Evolutionary conservation across 1,139 yeast species (phyloP).

Genomic region (Geotrichum aggregatum): DNA sequence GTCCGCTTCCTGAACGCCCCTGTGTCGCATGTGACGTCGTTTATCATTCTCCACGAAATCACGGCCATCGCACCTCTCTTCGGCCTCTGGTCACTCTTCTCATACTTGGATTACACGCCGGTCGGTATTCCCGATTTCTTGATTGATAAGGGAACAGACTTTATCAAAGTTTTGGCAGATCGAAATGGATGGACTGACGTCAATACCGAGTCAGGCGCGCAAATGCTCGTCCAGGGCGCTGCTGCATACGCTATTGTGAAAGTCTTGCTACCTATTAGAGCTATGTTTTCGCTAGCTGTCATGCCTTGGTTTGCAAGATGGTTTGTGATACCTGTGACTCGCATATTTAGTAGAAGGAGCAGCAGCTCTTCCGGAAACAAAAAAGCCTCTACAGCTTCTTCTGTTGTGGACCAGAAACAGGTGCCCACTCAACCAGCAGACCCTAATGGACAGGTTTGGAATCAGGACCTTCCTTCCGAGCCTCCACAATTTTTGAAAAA

Average conservation of each 20-base stretch:
- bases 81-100: slow-evolving; percentile 70
- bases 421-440: slow-evolving; percentile 7
- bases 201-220: slow-evolving; percentile 51
- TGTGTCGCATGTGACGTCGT: slow-evolving; percentile 65
- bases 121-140: slow-evolving; percentile 63
- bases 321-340: slow-evolving; percentile 52
- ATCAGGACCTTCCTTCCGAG: slow-evolving; percentile 16
- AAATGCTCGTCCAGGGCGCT: slow-evolving; percentile 74
- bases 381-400: neutral
- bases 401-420: neutral
- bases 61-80: slow-evolving; percentile 79
- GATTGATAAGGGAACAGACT: slow-evolving; percentile 55
- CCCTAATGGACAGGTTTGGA: slow-evolving; percentile 20
- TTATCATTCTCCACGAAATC: slow-evolving; percentile 75
- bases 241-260: slow-evolving; percentile 80
- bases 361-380: neutral
- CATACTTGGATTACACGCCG: slow-evolving; percentile 48
- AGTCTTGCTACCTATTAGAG: slow-evolving; percentile 52
- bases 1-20: slow-evolving; percentile 56
- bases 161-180: slow-evolving; percentile 49
- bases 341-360: slow-evolving; percentile 37
- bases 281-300: slow-evolving; percentile 51
- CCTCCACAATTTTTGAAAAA: slow-evolving; percentile 17
- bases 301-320: slow-evolving; percentile 68
- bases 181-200: slow-evolving; percentile 36